phyloP scores from a whole-genome alignment of 371 early-diverging fungal species.

The Umbelopsis sp. region DNA sequence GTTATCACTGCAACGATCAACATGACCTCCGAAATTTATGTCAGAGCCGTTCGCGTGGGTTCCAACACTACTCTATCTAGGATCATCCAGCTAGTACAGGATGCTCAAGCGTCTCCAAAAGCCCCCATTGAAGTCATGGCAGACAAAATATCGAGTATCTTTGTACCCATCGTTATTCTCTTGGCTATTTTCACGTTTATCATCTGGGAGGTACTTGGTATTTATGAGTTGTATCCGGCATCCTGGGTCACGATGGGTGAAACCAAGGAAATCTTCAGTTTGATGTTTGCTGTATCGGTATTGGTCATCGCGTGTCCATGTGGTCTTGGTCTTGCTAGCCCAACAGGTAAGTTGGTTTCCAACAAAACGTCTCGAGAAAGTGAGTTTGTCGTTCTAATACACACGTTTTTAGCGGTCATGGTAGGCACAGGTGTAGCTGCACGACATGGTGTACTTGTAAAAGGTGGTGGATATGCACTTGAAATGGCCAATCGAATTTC shows the following conservation, averaged over 20 bases:
- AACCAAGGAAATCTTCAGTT: constrained; percentile 40
- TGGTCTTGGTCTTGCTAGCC: constrained; percentile 76
- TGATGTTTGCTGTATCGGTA: constrained; percentile 61
- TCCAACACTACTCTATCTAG: constrained; percentile 66
- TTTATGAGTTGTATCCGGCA: constrained; percentile 42
- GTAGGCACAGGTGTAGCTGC: constrained; percentile 92
- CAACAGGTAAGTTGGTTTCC: constrained; percentile 57
- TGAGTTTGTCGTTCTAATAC: neutral
- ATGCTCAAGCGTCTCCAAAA: constrained; percentile 71
- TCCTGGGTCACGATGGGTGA: constrained; percentile 50
- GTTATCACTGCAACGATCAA: constrained; percentile 69
- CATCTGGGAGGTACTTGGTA: constrained; percentile 55
- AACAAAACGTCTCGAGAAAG: neutral
- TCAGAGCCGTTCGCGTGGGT: constrained; percentile 62
- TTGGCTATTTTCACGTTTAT: constrained; percentile 61
- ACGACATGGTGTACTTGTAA: constrained; percentile 60
- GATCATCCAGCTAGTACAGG: constrained; percentile 69
- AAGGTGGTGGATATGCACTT: constrained; percentile 54
- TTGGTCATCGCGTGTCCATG: constrained; percentile 80
- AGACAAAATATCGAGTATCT: constrained; percentile 64
- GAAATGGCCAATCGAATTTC: constrained; percentile 87
- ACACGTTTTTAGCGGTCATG: constrained; percentile 68
- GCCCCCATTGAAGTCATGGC: constrained; percentile 69
- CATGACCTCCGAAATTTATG: constrained; percentile 53
- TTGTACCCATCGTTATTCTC: constrained; percentile 61